These are phyloP conservation scores for Cutaneotrichosporon sp. DNA, from an alignment of 1,284 basidiomycete genomes.

Conservation along the genomic window DNA sequence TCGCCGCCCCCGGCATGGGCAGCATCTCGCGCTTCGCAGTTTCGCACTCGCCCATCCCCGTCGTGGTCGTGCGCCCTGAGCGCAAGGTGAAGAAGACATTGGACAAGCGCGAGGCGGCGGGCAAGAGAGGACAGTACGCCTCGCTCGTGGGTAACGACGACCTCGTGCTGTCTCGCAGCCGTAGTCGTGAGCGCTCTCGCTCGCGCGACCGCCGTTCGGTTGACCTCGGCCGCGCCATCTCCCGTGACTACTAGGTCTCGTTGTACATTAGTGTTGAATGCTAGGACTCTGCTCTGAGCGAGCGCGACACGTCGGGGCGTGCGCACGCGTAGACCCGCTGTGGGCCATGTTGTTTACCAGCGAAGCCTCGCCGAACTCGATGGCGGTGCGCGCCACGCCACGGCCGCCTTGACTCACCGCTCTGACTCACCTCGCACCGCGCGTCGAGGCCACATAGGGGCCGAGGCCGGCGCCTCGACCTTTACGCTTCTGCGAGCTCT, in stretches of 20 bases:
- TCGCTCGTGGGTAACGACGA: constrained; percentile 49
- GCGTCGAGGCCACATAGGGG: neutral
- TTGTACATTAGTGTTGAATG: constrained; percentile 1
- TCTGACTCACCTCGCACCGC: neutral
- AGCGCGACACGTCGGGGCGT: neutral
- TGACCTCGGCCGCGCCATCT: constrained; percentile 1
- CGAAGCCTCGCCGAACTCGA: neutral
- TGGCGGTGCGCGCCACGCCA: neutral
- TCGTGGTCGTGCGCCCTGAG: constrained; percentile 85
- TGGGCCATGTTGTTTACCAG: too few relatives aligned
- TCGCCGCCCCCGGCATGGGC: constrained; percentile 60
- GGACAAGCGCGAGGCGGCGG: constrained; percentile 78
- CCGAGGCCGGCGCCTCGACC: neutral
- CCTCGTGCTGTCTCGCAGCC: constrained; percentile 38
- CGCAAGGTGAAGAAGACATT: constrained; percentile 79
- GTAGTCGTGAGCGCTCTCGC: constrained; percentile 38
- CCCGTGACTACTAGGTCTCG: neutral
- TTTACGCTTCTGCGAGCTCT: neutral
- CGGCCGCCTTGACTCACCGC: neutral
- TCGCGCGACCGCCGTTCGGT: constrained; percentile 10
- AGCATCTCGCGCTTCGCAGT: constrained; percentile 68
- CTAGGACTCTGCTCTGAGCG: neutral
- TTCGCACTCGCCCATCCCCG: constrained; percentile 85
- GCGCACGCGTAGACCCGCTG: neutral
- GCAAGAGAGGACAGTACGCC: constrained; percentile 74